Conservation (phyloP, 345 rosid genomes). For the Crucihimalaya himalaica region DNA sequence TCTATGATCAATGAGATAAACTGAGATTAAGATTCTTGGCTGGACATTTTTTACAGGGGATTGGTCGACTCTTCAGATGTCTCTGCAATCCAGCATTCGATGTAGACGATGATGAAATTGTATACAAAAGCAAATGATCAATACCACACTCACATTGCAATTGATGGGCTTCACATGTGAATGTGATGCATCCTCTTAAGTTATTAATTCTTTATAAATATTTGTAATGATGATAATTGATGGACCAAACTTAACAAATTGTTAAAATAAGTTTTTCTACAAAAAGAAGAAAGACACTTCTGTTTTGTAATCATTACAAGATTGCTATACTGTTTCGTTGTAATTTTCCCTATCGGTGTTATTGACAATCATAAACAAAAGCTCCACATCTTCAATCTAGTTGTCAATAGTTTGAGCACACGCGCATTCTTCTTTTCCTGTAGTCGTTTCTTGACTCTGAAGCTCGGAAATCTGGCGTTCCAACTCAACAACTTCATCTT, state of each 20-base stretch:
- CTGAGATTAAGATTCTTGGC: background rate
- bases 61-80: constrained; percentile 96
- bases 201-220: constrained; percentile 28
- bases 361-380: background rate
- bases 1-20: background rate
- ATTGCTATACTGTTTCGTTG: constrained; percentile 3
- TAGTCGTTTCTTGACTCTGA: background rate
- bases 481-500: background rate
- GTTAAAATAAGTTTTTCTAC: constrained; percentile 9
- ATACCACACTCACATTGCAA: constrained; percentile 17
- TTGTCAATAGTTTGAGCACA: background rate
- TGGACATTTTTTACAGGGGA: constrained; percentile 54
- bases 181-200: constrained; percentile 28
- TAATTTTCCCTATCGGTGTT: background rate
- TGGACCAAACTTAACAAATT: constrained; percentile 28
- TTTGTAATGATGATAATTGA: constrained; percentile 36
- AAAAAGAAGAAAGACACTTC: background rate
- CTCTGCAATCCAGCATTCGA: constrained; percentile 93
- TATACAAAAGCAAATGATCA: constrained; percentile 74
- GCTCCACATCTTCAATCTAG: too few species aligned
- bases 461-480: background rate
- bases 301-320: constrained; percentile 33
- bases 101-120: constrained; percentile 92
- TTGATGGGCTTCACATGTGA: constrained; percentile 30
- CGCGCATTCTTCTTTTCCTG: too few species aligned